phyloP scores from a whole-genome alignment of 768 basidiomycete genomes.

The Rickenella mellea region DNA sequence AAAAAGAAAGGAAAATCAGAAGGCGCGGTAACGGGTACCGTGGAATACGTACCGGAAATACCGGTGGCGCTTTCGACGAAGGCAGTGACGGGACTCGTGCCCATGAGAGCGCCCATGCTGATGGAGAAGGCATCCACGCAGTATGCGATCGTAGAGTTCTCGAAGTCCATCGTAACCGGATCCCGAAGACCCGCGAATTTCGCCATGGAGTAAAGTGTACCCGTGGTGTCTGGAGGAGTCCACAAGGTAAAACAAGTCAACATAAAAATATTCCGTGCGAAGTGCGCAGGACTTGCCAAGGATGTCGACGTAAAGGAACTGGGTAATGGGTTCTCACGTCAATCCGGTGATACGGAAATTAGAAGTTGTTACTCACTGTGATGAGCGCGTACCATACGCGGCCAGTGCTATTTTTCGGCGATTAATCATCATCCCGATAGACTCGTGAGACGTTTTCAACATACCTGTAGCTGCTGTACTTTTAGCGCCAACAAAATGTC shows the following conservation, averaged over 20 bases:
- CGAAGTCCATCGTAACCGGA: constrained; percentile 78
- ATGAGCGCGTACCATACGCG: constrained; percentile 80
- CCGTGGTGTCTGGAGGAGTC: constrained; percentile 36
- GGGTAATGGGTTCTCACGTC: no score
- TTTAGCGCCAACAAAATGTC: background rate
- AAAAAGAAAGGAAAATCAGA: background rate
- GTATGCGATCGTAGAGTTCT: constrained; percentile 73
- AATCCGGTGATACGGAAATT: no score
- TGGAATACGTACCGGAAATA: constrained; percentile 44
- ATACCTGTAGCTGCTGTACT: no score
- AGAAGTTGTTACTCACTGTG: constrained; percentile 34
- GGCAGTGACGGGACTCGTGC: constrained; percentile 74
- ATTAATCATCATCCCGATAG: no score
- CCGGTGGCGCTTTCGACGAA: constrained; percentile 80
- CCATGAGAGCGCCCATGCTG: constrained; percentile 72
- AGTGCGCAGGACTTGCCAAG: constrained; percentile 36
- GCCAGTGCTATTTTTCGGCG: constrained; percentile 40
- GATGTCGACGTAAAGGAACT: constrained; percentile 85
- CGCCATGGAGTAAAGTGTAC: constrained; percentile 85
- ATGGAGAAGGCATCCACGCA: constrained; percentile 78
- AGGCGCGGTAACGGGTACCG: background rate
- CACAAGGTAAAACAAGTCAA: no score
- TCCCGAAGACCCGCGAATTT: constrained; percentile 85
- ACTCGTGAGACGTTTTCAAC: no score
- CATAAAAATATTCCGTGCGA: constrained; percentile 1